Evolutionary conservation across 768 basidiomycete genomes (phyloP).

Genomic region (Gelatoporia subvermispora): DNA sequence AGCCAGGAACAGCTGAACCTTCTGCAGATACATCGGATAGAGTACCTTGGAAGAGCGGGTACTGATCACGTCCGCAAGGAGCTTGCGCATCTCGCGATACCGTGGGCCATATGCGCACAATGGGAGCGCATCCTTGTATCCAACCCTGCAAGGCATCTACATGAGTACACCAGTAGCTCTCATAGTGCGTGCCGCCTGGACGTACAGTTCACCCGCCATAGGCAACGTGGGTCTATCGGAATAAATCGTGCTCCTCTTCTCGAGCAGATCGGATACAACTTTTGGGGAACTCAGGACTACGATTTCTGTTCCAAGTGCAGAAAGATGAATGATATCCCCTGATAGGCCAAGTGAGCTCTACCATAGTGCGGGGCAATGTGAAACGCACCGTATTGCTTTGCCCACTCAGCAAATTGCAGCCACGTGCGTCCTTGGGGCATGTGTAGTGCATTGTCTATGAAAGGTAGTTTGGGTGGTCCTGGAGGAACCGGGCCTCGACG

Average conservation of each 20-base stretch:
- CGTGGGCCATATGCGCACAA: background rate
- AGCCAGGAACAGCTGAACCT: background rate
- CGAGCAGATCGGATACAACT: constrained; percentile 20
- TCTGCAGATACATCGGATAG: background rate
- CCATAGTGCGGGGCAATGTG: background rate
- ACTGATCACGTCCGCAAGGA: background rate
- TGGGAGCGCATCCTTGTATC: background rate
- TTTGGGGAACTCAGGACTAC: constrained; percentile 21
- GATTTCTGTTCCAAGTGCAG: constrained; percentile 19
- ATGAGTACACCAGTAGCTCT: too few relatives aligned
- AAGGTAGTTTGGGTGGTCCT: constrained; percentile 17
- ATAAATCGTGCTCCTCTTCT: constrained; percentile 18
- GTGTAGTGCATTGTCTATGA: constrained; percentile 20
- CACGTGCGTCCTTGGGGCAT: constrained; percentile 18
- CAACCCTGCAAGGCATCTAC: background rate
- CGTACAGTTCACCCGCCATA: constrained; percentile 14
- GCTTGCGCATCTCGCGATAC: constrained; percentile 1
- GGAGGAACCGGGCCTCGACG: constrained; percentile 15
- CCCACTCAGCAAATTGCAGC: constrained; percentile 19
- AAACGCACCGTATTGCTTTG: constrained; percentile 20
- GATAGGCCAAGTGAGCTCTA: background rate
- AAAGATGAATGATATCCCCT: constrained; percentile 25
- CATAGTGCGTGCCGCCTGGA: background rate
- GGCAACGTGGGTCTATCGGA: constrained; percentile 18
- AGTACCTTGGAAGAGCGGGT: background rate